Evolutionary conservation across 1,139 yeast genomes (phyloP).

Genomic region (Zygoascus meyerae): DNA sequence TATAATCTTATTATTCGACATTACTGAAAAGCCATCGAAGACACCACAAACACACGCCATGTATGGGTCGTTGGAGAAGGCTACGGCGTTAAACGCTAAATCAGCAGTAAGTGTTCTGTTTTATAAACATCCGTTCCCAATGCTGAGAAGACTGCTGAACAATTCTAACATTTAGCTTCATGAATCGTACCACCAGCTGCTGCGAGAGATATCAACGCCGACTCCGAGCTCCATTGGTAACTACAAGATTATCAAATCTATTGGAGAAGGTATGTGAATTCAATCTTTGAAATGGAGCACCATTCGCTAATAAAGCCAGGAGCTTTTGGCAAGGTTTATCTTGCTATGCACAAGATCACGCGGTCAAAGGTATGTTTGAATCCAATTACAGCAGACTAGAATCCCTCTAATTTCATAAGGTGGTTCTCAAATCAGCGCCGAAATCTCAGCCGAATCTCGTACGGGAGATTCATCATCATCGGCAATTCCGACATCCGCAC

Average conservation of each 20-base stretch:
- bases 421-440: slow-evolving; percentile 79
- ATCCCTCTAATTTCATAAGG: slow-evolving; percentile 20
- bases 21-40: too few species aligned
- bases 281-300: too few species aligned
- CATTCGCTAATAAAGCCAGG: slow-evolving; percentile 30
- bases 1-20: too few species aligned
- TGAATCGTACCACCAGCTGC: slow-evolving; percentile 58
- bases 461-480: slow-evolving; percentile 83
- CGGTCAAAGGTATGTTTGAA: slow-evolving; percentile 50
- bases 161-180: slow-evolving; percentile 37
- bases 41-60: slow-evolving; percentile 11
- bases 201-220: slow-evolving; percentile 48
- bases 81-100: slow-evolving; percentile 31
- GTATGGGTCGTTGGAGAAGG: slow-evolving; percentile 28
- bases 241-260: slow-evolving; percentile 60
- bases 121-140: not conserved
- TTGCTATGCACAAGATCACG: slow-evolving; percentile 72
- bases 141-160: not conserved
- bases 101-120: slow-evolving; percentile 24
- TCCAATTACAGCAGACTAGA: not conserved
- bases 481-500: slow-evolving; percentile 77
- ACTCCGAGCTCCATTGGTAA: slow-evolving; percentile 58
- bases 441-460: slow-evolving; percentile 84
- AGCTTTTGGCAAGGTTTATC: slow-evolving; percentile 84
- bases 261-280: slow-evolving; percentile 59